These are phyloP conservation scores for Neurospora sublineolata DNA, from an alignment of 495 filamentous ascomycete genomes.

Conservation along the genomic window DNA sequence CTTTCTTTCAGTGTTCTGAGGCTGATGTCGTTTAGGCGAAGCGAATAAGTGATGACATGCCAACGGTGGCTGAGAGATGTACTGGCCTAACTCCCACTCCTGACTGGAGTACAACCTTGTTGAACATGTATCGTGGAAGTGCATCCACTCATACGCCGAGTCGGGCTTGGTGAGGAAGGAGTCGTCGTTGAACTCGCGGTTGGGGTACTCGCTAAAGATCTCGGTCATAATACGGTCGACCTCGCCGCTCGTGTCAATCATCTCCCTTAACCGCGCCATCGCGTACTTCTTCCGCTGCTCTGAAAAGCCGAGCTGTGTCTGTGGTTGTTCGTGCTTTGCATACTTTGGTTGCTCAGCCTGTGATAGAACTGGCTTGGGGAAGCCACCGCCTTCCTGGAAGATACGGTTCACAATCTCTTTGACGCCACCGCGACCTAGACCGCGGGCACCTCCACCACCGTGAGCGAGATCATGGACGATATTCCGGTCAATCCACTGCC, in stretches of 20 bases:
- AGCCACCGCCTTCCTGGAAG: conserved; percentile 79
- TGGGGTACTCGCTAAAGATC: conserved; percentile 72
- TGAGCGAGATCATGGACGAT: conserved; percentile 58
- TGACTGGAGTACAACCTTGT: conserved; percentile 60
- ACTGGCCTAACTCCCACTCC: conserved; percentile 79
- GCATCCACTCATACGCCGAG: conserved; percentile 81
- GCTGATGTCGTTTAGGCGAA: conserved; percentile 37
- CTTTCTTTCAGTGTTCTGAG: conserved; percentile 22
- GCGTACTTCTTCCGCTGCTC: conserved; percentile 66
- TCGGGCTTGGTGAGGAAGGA: conserved; percentile 79
- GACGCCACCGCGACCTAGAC: conserved; percentile 62
- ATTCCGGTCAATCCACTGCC: conserved; percentile 73
- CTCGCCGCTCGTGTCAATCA: conserved; percentile 83
- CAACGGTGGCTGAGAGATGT: conserved; percentile 72
- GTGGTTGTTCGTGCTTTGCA: conserved; percentile 32
- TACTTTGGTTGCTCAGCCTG: conserved; percentile 14
- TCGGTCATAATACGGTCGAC: conserved; percentile 72
- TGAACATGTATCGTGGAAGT: conserved; percentile 81
- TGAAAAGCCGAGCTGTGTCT: conserved; percentile 49
- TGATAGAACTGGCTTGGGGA: conserved; percentile 44
- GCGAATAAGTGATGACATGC: conserved; percentile 92
- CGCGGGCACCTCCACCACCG: conserved; percentile 65
- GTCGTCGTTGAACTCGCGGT: conserved; percentile 84
- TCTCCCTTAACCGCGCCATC: conserved; percentile 69
- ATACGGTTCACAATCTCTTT: conserved; percentile 77